Base-by-base conservation (phyloP, 139 green algal genomes). In the Zygnema cylindricum region DNA sequence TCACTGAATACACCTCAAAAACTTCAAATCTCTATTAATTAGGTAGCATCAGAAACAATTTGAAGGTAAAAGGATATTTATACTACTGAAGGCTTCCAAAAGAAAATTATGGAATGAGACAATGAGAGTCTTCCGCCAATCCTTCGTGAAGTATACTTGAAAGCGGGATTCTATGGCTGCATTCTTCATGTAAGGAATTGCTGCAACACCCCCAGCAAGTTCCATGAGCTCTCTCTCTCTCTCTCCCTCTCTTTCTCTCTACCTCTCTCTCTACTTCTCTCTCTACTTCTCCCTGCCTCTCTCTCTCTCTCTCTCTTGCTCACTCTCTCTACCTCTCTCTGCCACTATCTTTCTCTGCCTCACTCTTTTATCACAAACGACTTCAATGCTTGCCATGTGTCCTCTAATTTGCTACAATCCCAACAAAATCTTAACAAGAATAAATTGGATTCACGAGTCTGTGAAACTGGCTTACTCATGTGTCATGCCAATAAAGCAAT, bases 21-120 rank as follows among this genome's bases (percentile, higher is more conserved):
- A n/a, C n/a, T n/a, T n/a, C n/a, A n/a, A n/a, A n/a, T n/a, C n/a
- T n/a, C n/a, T n/a, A n/a, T n/a, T n/a, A n/a, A n/a, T n/a, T n/a
- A n/a, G n/a, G n/a, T n/a, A n/a, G n/a, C n/a, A n/a, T n/a, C n/a
- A n/a, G n/a, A n/a, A n/a, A n/a, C n/a, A n/a, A n/a, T n/a, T n/a
- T n/a, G n/a, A n/a, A n/a, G n/a, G n/a, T n/a, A n/a, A n/a, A n/a
- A 41, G 77, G 77, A 85, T 85, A 85, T 85, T 40, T 3, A 85
- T 40, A 16, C 35, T 77, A 16, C 71, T 54, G 71, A 69, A 85
- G 43, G 82, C 77, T 40, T 55, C 39, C 39, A 43, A 69, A 11
- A 85, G 77, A 54, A 85, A 85, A 54, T 85, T 85, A 16, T 54
- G 77, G 49, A 85, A 85, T 3, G 77, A 85, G 11, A 85, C 77